Base-by-base conservation (phyloP, 2,329 filamentous ascomycete species). In the Penicillium sp. region DNA sequence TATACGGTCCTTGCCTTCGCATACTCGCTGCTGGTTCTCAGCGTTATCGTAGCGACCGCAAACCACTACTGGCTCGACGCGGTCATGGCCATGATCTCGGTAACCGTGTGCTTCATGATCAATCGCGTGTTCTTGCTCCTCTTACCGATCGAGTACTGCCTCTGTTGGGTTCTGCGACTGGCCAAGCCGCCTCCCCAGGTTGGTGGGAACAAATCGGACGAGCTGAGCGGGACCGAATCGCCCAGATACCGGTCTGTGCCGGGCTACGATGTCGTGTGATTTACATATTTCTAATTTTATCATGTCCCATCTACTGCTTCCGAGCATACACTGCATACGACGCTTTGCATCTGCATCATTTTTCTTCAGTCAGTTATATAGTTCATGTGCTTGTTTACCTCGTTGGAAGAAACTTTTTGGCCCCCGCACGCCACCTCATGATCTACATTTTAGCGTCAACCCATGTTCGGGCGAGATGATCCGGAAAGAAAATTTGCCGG, bases 51-150 rank as follows among this genome's bases (percentile, higher is more conserved):
- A 5, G 82, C 83, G 22, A 85, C 83, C 1, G 83, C 83, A n/a
- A 86, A 86, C 63, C 83, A 85, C 68, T 85, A 85, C 71, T 84
- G 80, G 74, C 75, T 85, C 58, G 83, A 85, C 67, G 83, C 83
- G 0, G 67, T 80, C 15, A 78, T 83, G 5, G 83, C 83, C 12
- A 79, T 78, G 1, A 73, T 78, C 58, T 82, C 81, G 20, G 82
- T 82, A 3, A 71, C 76, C 4, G 50, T 83, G 12, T 78, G 79
- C 2, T 84, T 83, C 63, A 49, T 76, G 5, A 76, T 75, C 63
- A 85, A 86, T 68, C 76, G 77, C 57, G 63, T 84, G 22, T 83
- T 83, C 69, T 75, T 81, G 51, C 73, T 81, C 10, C 75, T 85
- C 12, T 71, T 85, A 5, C 83, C 83, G 0, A 65, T 82, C 8